Conservation (phyloP, 148 eudicot genomes). For the Camellia granthamiana region DNA sequence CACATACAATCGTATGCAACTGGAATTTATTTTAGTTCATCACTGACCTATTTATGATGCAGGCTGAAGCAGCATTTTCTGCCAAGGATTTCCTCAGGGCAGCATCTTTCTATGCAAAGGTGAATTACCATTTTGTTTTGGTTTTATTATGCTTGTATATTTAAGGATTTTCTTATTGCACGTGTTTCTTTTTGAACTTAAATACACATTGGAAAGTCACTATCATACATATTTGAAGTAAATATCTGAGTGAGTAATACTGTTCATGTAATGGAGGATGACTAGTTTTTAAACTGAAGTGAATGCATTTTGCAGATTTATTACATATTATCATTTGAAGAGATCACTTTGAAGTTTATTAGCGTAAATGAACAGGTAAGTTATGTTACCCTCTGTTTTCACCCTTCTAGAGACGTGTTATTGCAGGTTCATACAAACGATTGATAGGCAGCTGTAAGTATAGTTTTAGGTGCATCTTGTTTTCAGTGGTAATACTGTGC, state of each 20-base stretch:
- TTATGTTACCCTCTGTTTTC: constrained; percentile 1
- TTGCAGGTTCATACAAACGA: constrained; percentile 1
- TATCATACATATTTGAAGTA: background rate
- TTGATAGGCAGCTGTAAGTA: too few relatives aligned
- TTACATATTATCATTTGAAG: constrained; percentile 86
- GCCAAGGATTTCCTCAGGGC: constrained; percentile 88
- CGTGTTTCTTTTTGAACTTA: background rate
- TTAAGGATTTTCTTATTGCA: too few relatives aligned
- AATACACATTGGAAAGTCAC: background rate
- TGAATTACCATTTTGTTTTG: constrained; percentile 17
- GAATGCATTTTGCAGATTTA: constrained; percentile 65
- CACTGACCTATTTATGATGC: constrained; percentile 26
- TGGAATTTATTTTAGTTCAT: constrained; percentile 17
- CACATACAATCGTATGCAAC: background rate
- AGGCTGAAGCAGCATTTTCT: constrained; percentile 97
- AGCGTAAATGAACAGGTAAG: constrained; percentile 86
- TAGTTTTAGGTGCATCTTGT: background rate
- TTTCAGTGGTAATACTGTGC: background rate
- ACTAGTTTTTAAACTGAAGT: constrained; percentile 7
- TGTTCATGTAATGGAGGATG: background rate
- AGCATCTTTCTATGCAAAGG: constrained; percentile 95
- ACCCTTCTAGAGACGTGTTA: background rate
- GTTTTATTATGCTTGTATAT: background rate
- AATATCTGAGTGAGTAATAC: background rate
- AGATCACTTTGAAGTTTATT: constrained; percentile 93